Evolutionary conservation across 2,329 filamentous ascomycete genomes (phyloP).

Genomic region (Diaporthe citri): DNA sequence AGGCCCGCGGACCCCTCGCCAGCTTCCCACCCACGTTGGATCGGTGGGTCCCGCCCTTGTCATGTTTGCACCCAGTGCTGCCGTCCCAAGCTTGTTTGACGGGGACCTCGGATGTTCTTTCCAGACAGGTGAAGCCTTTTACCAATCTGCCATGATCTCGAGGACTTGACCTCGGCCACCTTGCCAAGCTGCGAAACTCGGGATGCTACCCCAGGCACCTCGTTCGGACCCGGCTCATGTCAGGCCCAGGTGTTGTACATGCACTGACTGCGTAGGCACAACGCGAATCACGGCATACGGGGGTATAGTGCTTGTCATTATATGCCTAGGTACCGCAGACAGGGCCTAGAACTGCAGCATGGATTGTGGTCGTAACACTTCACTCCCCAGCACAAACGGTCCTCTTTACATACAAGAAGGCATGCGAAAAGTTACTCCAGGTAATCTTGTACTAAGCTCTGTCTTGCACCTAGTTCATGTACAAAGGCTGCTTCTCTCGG

Average conservation of each 20-base stretch:
- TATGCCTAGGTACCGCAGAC: not conserved
- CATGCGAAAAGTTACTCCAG: not conserved
- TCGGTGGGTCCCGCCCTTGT: constrained; percentile 24
- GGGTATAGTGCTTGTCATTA: not conserved
- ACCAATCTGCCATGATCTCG: not conserved
- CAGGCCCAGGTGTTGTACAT: not conserved
- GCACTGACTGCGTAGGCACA: not conserved
- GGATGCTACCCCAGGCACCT: not conserved
- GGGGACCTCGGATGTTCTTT: constrained; percentile 4
- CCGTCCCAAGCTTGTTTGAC: constrained; percentile 19
- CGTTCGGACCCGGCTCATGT: not conserved
- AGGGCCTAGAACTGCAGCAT: not conserved
- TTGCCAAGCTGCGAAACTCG: not conserved
- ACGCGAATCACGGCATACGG: not conserved
- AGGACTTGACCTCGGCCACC: constrained; percentile 1
- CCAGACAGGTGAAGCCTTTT: constrained; percentile 16
- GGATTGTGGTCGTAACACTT: too few species aligned
- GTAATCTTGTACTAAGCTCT: not conserved
- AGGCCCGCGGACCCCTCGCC: constrained; percentile 29
- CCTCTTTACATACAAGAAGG: not conserved
- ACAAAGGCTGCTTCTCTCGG: not conserved
- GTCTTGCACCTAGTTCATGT: not conserved
- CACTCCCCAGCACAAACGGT: not conserved
- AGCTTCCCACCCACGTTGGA: not conserved
- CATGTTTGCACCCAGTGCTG: not conserved